Base-by-base conservation (phyloP, 2,329 filamentous ascomycete genomes). In the Pseudogymnoascus sp. region DNA sequence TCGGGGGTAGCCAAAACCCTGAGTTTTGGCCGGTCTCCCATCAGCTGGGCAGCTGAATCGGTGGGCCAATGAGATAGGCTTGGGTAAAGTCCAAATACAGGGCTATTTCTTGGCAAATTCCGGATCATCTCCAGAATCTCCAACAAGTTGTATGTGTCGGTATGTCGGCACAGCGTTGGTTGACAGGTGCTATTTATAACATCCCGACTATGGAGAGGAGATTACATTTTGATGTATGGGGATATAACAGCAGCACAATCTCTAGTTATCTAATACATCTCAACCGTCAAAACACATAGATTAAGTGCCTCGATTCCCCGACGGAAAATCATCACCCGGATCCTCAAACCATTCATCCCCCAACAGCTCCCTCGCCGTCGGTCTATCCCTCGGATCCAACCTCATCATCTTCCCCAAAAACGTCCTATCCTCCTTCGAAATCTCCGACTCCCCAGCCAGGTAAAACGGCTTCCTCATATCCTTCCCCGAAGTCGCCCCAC, bases 401-500 rank as follows among this genome's bases (percentile, higher is more conserved):
- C 67, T 68, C 68, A 71, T 68, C 59, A 69, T 64, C 60, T 65
- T 69, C 52, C 66, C 66, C 61, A 70, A 31, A 63, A 66, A 65
- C 58, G 61, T 61, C 63, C 61, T 66, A 41, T 67, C 66, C 61
- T 67, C 66, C 59, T 67, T 66, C 58, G 55, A 66, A 45, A 69
- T 59, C 23, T 69, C 66, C 63, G 68, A 65, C 64, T 67, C 62
- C 16, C 62, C 55, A 59, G 66, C 63, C 45, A 67, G 3, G 61
- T 63, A 63, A 61, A 69, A 69, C 14, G 68, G 68, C 62, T 65
- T 67, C 21, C 66, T 49, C 61, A 67, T 68, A 21, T 67, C 63
- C 59, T 63, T 65, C 33, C 38, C 38, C 16, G 16, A 18, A 1
- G 38, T 41, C 16, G 38, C 38, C 7, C 38, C 38, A 1, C 38